Conservation (phyloP, 495 filamentous ascomycete genomes). For the Hypoxylon rickii region DNA sequence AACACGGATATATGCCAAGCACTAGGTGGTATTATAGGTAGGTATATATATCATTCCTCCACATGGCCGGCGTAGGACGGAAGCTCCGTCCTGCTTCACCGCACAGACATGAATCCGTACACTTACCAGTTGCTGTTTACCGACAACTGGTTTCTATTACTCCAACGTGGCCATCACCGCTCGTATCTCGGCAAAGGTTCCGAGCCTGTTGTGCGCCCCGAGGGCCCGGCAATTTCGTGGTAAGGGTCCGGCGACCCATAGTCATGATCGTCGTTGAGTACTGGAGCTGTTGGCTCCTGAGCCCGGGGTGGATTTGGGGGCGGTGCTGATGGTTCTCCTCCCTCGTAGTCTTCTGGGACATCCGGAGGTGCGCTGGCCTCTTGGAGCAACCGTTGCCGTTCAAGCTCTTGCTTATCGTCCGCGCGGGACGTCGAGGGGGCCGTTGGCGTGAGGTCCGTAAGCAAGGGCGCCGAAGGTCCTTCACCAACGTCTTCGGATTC, state of each 20-base stretch:
- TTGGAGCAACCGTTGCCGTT: conserved; percentile 71
- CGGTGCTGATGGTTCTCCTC: conserved; percentile 27
- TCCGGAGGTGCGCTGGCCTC: conserved; percentile 72
- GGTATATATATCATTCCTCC: too few species aligned
- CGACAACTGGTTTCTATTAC: not conserved
- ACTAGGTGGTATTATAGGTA: not conserved
- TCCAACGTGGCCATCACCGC: conserved; percentile 30
- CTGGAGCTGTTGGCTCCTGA: conserved; percentile 65
- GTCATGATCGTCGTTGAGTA: conserved; percentile 66
- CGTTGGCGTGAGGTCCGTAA: conserved; percentile 48
- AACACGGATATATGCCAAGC: not conserved
- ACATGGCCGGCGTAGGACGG: not conserved
- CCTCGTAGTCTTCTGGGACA: conserved; percentile 53
- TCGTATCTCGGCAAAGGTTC: conserved; percentile 54
- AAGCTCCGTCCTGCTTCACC: not conserved
- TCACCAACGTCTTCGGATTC: conserved; percentile 9
- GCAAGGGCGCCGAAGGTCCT: conserved; percentile 51
- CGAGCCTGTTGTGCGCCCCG: conserved; percentile 11
- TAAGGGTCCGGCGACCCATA: conserved; percentile 46
- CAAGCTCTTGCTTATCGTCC: conserved; percentile 89
- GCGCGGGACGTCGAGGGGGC: conserved; percentile 40
- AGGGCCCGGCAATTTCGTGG: conserved; percentile 29
- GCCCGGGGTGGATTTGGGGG: conserved; percentile 14
- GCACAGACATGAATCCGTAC: not conserved
- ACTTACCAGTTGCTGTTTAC: too few species aligned